Percentiles rank a stretch among this genome's conserved stretches.
These are phyloP conservation scores for Coemansia umbellata DNA, from an alignment of 192 early-diverging fungal genomes.

Conservation along the genomic window DNA sequence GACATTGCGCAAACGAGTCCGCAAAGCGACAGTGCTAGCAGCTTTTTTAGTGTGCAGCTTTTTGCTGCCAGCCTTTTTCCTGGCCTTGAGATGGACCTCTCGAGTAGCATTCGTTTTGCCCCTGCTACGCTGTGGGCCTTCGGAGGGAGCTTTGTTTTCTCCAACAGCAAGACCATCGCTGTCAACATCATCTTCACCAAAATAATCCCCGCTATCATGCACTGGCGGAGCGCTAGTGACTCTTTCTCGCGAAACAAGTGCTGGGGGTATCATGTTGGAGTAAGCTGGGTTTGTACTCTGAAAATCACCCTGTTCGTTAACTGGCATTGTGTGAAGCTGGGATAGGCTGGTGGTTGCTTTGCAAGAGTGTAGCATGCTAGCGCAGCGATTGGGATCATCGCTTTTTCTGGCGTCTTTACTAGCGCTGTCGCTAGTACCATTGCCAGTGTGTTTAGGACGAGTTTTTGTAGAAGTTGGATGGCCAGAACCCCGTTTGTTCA, in stretches of 20 bases:
- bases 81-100: slow-evolving; percentile 9
- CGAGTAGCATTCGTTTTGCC: slow-evolving; percentile 8
- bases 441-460: no score
- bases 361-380: slow-evolving; percentile 28
- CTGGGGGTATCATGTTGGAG: background rate
- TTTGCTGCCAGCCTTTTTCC: slow-evolving; percentile 19
- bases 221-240: slow-evolving; percentile 15
- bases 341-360: slow-evolving; percentile 44
- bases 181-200: background rate
- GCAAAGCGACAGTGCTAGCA: slow-evolving; percentile 33
- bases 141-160: background rate
- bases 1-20: slow-evolving; percentile 22
- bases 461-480: no score
- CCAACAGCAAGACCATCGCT: background rate
- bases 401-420: no score
- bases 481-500: no score
- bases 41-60: slow-evolving; percentile 36
- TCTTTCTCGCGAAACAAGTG: slow-evolving; percentile 1
- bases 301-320: background rate
- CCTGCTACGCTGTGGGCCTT: slow-evolving; percentile 6
- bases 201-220: background rate
- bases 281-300: background rate
- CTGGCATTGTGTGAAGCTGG: slow-evolving; percentile 12
- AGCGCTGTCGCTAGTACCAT: no score
- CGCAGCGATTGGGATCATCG: no score